A percentile compares a stretch with the other conserved stretches of the same genome.
phyloP scores from a whole-genome alignment of 2,329 filamentous ascomycete species.

The Triangularia verruculosa region DNA sequence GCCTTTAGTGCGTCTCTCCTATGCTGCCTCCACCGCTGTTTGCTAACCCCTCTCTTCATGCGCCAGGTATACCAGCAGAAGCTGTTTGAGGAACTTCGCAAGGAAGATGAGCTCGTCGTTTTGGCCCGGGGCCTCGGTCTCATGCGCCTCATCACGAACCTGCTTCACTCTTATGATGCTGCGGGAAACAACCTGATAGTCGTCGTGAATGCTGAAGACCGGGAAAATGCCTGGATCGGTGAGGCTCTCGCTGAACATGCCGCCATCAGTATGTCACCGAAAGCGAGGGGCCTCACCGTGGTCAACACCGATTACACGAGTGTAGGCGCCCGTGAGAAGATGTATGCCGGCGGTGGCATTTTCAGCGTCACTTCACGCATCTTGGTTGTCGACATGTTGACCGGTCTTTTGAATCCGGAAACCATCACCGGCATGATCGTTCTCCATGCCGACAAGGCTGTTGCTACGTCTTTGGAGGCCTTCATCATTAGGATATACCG shows the following conservation, averaged over 20 bases:
- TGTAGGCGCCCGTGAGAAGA: conserved; percentile 81
- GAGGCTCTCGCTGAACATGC: conserved; percentile 95
- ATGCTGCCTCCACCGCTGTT: not conserved
- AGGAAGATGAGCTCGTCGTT: conserved; percentile 90
- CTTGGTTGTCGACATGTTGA: conserved; percentile 87
- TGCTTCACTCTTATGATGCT: conserved; percentile 94
- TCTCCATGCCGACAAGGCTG: conserved; percentile 81
- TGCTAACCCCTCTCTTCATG: not conserved
- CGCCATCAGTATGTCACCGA: conserved; percentile 77
- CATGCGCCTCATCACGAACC: conserved; percentile 88
- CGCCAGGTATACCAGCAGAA: conserved; percentile 84
- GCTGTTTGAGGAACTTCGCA: conserved; percentile 84
- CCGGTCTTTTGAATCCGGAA: conserved; percentile 74
- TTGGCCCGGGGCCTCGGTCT: conserved; percentile 89
- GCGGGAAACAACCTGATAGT: conserved; percentile 91
- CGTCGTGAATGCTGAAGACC: conserved; percentile 82
- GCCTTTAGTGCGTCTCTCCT: conserved; percentile 55
- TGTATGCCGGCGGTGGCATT: conserved; percentile 85
- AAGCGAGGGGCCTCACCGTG: conserved; percentile 79
- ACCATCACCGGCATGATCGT: conserved; percentile 84
- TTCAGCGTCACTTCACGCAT: conserved; percentile 97
- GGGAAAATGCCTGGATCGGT: conserved; percentile 95
- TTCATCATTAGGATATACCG: conserved; percentile 93
- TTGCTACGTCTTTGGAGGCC: conserved; percentile 85
- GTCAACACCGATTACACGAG: conserved; percentile 95